Evolutionary conservation across 78 protist genomes (phyloP), one percentile per base, ranked within the genome.

Genomic region (Speleostelium caveatum): DNA sequence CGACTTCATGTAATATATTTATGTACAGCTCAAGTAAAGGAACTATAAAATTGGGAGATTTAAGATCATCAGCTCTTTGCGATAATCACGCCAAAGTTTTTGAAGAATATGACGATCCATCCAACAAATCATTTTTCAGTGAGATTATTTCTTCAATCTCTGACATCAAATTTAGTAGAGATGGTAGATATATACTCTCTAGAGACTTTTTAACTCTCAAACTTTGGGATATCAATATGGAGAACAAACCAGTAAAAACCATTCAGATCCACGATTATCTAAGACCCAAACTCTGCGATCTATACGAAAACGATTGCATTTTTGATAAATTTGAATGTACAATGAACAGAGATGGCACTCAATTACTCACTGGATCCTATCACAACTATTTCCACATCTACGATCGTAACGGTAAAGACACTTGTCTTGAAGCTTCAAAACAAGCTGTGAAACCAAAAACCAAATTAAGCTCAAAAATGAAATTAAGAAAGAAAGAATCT

Each of bases 301-400:
- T 98, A 62, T 98, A 97, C 94, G 99, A 98, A 76, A 93, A 94
- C 74, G 99, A 98, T 76, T 68, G 80, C 75, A 96, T 98, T 51
- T 97, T 98, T 45, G 99, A 98, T 90, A 94, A 96, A 67, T 98
- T 98, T 88, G 98, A 98, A 86, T 94, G 97, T 87, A 17, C 79
- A 32, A 73, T 93, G 86, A 58, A 80, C 21, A 95, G 86, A 56
- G 94, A 96, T 55, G 96, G 96, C 28, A 92, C 87, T 41, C 87
- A 80, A 42, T 63, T 92, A 86, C 74, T 96, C 56, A 96, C 98
- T 3, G 99, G 99, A 24, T 87, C 97, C 32, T 98, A 98, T 94
- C 63, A 86, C 93, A 94, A 97, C 91, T 22, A 59, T 42, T 96
- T 97, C 87, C 95, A 95, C 95, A 68, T 95, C 26, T 97, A 86